Percentiles rank a stretch among this genome's conserved stretches.
phyloP scores from a whole-genome alignment of 2,329 filamentous ascomycete species.

The Zelopaecilomyces penicillatus region DNA sequence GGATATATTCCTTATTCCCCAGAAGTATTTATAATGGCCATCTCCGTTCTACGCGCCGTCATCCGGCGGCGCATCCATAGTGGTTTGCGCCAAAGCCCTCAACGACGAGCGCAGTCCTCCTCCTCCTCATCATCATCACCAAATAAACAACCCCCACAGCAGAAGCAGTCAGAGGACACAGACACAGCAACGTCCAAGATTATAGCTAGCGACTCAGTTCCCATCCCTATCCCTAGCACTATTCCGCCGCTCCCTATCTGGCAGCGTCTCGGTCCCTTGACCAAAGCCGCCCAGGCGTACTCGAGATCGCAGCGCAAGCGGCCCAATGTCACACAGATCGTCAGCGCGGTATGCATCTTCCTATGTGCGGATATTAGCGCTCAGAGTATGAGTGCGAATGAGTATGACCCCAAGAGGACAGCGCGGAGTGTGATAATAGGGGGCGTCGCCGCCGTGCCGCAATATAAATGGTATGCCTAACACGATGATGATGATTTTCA shows the following conservation, averaged over 20 bases:
- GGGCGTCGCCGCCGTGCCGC: slow-evolving; percentile 63
- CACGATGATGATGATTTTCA: neutral
- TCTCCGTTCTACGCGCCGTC: slow-evolving; percentile 3
- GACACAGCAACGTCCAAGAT: neutral
- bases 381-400: slow-evolving; percentile 55
- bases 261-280: slow-evolving; percentile 50
- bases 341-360: slow-evolving; percentile 69
- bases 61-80: slow-evolving; percentile 6
- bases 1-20: no score
- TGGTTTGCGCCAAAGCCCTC: slow-evolving; percentile 1
- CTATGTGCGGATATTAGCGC: slow-evolving; percentile 69
- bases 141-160: neutral
- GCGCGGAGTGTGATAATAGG: slow-evolving; percentile 67
- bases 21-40: neutral
- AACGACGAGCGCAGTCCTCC: slow-evolving; percentile 5
- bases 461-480: slow-evolving; percentile 66
- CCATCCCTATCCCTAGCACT: neutral
- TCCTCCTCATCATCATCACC: neutral
- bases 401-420: slow-evolving; percentile 63
- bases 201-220: neutral
- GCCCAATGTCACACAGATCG: slow-evolving; percentile 73
- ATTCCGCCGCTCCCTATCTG: slow-evolving; percentile 28
- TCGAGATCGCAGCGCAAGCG: slow-evolving; percentile 60
- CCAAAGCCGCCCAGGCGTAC: slow-evolving; percentile 50
- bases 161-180: no score